phyloP scores from a whole-genome alignment of 805 yeast genomes.

The Nakazawaea laoshanensis region DNA sequence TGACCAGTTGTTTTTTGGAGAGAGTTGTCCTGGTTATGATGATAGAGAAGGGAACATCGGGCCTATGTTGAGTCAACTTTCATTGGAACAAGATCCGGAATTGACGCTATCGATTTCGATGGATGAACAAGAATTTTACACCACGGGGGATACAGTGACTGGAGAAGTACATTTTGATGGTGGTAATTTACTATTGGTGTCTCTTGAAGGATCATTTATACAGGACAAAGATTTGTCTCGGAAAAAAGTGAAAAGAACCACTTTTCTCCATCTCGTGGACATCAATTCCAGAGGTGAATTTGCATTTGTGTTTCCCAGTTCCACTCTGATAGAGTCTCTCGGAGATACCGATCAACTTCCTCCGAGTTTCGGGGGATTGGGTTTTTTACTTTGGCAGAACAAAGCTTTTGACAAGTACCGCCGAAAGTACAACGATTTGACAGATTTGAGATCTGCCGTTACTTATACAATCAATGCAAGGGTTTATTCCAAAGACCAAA shows the following conservation, averaged over 20 bases:
- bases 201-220: neutral
- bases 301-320: neutral
- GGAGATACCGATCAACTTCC: no score
- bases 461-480: neutral
- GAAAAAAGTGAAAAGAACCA: neutral
- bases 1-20: neutral
- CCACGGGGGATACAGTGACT: neutral
- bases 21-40: no score
- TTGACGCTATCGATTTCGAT: no score
- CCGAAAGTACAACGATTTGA: neutral
- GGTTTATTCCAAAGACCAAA: no score
- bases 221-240: neutral
- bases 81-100: no score
- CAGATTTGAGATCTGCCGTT: neutral
- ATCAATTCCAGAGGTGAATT: neutral
- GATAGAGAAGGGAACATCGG: no score
- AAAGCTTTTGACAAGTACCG: no score
- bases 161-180: neutral
- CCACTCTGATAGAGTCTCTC: neutral
- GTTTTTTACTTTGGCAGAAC: no score
- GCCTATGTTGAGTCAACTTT: no score
- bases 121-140: neutral
- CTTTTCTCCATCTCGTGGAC: neutral
- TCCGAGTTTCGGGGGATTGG: no score
- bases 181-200: neutral